Conservation (phyloP, 2,329 filamentous ascomycete species). For the Arthrobotrys sinensis region DNA sequence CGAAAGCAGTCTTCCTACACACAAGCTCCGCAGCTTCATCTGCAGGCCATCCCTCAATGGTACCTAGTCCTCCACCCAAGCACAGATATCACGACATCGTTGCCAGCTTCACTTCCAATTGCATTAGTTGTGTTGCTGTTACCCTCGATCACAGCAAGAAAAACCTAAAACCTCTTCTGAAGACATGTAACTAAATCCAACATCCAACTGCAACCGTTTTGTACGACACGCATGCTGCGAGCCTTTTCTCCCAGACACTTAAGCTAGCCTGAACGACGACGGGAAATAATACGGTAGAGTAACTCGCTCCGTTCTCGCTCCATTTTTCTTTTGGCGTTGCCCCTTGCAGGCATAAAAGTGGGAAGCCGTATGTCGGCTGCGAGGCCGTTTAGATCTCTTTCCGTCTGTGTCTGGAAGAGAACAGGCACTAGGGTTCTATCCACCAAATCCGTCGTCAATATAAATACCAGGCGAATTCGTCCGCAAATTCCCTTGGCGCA, state of each 20-base stretch:
- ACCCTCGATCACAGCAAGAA: background rate
- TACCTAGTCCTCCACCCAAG: background rate
- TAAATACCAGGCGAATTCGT: conserved; percentile 1
- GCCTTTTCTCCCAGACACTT: background rate
- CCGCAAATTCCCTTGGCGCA: background rate
- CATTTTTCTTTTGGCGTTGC: background rate
- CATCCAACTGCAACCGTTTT: conserved; percentile 11
- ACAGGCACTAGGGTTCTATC: background rate
- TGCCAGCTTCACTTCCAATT: conserved; percentile 5
- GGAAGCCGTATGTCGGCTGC: conserved; percentile 40
- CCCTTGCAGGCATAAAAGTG: background rate
- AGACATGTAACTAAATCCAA: background rate
- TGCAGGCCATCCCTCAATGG: background rate
- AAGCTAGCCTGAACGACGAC: conserved; percentile 2
- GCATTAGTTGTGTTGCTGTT: conserved; percentile 17
- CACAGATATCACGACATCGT: conserved; percentile 5
- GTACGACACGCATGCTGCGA: background rate
- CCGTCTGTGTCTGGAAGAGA: conserved; percentile 25
- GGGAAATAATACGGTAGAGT: background rate
- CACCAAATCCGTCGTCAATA: background rate
- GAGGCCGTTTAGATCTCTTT: conserved; percentile 32
- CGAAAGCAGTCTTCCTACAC: background rate
- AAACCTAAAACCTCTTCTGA: conserved; percentile 1
- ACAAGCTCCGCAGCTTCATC: background rate
- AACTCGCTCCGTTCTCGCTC: background rate